Base-by-base conservation (phyloP, 805 yeast species). In the Saturnispora diversa region DNA sequence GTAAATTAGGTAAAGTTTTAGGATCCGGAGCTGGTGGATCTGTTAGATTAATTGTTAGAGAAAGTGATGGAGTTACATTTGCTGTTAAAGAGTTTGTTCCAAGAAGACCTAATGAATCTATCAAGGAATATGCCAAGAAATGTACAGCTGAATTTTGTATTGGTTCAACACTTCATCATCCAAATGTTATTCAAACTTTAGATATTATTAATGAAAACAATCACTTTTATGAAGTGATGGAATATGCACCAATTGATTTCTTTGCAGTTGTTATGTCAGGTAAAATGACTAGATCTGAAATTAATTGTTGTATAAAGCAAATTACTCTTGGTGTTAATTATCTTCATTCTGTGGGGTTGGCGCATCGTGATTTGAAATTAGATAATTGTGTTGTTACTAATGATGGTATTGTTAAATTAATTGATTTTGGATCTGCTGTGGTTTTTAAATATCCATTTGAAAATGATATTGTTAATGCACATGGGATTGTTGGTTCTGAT, bases 11-110 rank as follows among this genome's bases (percentile, higher is more conserved):
- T 37, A 80, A 80, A 55, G 71, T 79, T 43, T 59, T 84, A 35
- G 94, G 94, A 13, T 77, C 86, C 1, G 94, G 94, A 42, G 94
- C 92, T 10, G 94, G 94, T 36, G 94, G 94, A 6, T 75, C 87
- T 1, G 94, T 84, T n/a, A 69, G 83, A 50, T 64, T 83, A 33
- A 69, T 84, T 19, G 72, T 71, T 7, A 72, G 90, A 51, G 80
- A 82, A 31, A 63, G 75, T 29, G 90, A 83, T 59, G 74, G 75
- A 50, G 73, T 73, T 27, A 74, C 83, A 0, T 83, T 84, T 65
- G 94, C 94, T 1, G 92, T 84, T 13, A 84, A 84, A 55, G 90
- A 84, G 59, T 84, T 84, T 53, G 71, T 90, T 51, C 74, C 84
- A 11, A 70, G 83, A 46, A 70, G 80, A 54, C 73, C 79, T 29